Percentiles rank a stretch among this genome's conserved stretches.
Conservation (phyloP, 2,329 filamentous ascomycete species). For the Reticulascus tulasneorum region DNA sequence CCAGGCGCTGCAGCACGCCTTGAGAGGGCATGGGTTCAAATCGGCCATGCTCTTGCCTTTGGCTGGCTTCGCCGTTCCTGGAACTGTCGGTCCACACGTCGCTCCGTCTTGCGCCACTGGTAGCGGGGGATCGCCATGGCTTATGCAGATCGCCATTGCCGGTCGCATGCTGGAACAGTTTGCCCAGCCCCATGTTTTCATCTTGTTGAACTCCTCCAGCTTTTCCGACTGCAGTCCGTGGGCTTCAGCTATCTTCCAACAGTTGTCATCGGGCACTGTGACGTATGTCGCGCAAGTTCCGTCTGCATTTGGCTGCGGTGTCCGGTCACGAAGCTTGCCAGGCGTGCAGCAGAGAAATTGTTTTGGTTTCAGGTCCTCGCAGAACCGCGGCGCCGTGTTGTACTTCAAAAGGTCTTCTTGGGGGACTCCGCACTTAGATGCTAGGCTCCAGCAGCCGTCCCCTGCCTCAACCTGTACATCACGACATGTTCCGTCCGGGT, state of each 20-base stretch:
- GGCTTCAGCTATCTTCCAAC: too few species aligned
- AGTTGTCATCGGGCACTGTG: too few species aligned
- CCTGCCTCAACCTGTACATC: too few species aligned
- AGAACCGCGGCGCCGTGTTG: slow-evolving; percentile 21
- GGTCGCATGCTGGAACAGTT: slow-evolving; percentile 25
- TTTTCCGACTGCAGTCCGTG: neutral
- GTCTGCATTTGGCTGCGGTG: too few species aligned
- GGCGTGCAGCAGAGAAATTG: slow-evolving; percentile 17
- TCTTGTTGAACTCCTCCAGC: slow-evolving; percentile 23
- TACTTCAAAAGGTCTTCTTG: slow-evolving; percentile 22
- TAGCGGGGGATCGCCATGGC: slow-evolving; percentile 27
- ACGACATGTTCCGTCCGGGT: slow-evolving; percentile 10
- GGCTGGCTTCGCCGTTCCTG: slow-evolving; percentile 20
- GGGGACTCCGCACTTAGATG: slow-evolving; percentile 27
- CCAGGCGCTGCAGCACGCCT: slow-evolving; percentile 29
- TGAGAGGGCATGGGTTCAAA: slow-evolving; percentile 25
- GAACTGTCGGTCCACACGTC: slow-evolving; percentile 29
- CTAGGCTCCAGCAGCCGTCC: slow-evolving; percentile 25
- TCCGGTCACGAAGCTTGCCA: slow-evolving; percentile 15
- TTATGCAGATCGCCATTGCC: slow-evolving; percentile 27
- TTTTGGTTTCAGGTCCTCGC: slow-evolving; percentile 14
- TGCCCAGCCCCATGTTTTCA: slow-evolving; percentile 33
- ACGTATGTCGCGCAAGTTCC: too few species aligned
- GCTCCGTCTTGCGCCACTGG: slow-evolving; percentile 23
- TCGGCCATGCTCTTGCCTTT: slow-evolving; percentile 10